These are phyloP conservation scores for Cnidoscolus chayamansa DNA, from an alignment of 441 rosid species.

Conservation along the genomic window DNA sequence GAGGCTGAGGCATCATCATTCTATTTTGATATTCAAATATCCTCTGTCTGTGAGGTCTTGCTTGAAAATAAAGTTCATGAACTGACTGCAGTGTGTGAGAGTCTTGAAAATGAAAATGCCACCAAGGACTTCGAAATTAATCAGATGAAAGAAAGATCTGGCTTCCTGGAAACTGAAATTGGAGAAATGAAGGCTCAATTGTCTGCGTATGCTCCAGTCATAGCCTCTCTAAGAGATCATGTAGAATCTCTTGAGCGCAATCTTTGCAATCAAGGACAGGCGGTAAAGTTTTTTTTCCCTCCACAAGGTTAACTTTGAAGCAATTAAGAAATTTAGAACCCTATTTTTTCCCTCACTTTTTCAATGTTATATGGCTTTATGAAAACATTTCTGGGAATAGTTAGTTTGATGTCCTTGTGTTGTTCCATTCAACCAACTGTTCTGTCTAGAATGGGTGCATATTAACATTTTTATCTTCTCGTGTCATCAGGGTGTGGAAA, in stretches of 20 bases:
- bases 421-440: constrained; percentile 10
- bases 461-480: constrained; percentile 8
- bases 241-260: constrained; percentile 57
- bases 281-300: constrained; percentile 35
- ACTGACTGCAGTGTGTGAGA: constrained; percentile 45
- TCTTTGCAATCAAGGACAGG: constrained; percentile 26
- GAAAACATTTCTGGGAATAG: too few species aligned
- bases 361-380: too few species aligned
- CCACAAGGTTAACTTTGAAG: constrained; percentile 1
- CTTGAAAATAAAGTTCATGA: constrained; percentile 50
- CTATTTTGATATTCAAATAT: constrained; percentile 54
- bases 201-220: constrained; percentile 56
- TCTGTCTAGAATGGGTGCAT: not conserved
- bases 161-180: constrained; percentile 54
- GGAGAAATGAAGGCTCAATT: constrained; percentile 54
- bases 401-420: not conserved
- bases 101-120: constrained; percentile 40
- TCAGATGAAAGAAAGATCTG: constrained; percentile 53
- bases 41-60: constrained; percentile 49
- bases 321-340: not conserved
- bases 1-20: constrained; percentile 52
- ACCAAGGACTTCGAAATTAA: constrained; percentile 51
- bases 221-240: constrained; percentile 52
- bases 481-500: constrained; percentile 43
- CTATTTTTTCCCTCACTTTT: not conserved